Percentiles rank a stretch among this genome's conserved stretches.
These are phyloP conservation scores for Dactylellina haptotyla DNA, from an alignment of 2,329 filamentous ascomycete species.

Conservation along the genomic window DNA sequence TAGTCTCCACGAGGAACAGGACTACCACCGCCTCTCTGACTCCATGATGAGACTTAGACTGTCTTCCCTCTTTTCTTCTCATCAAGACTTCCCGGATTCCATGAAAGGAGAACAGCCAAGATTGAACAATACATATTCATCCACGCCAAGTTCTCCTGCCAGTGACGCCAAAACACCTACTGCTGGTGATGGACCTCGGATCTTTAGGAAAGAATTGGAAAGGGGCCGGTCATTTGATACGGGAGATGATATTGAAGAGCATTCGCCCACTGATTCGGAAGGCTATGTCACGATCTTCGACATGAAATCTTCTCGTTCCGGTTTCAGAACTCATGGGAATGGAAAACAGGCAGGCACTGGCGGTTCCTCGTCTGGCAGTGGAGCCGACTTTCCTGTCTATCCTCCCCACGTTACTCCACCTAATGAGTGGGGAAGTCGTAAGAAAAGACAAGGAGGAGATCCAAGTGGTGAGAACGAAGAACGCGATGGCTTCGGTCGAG, in stretches of 20 bases:
- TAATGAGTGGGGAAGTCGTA: conserved; percentile 18
- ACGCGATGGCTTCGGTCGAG: background rate
- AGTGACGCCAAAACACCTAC: background rate
- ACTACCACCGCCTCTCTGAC: background rate
- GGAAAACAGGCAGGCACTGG: background rate
- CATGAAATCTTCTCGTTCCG: background rate
- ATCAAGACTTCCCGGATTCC: background rate
- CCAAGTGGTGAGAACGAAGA: background rate
- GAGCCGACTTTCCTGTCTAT: conserved; percentile 7
- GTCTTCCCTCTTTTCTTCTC: background rate
- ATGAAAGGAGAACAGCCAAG: background rate
- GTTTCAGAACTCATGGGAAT: background rate
- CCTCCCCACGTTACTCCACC: conserved; percentile 25
- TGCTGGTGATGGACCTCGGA: background rate
- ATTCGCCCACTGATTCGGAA: background rate
- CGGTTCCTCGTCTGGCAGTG: background rate
- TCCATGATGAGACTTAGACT: conserved; percentile 11
- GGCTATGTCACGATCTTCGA: conserved; percentile 3
- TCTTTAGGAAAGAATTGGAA: background rate
- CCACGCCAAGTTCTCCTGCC: background rate
- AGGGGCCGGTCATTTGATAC: background rate
- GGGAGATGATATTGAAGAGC: background rate
- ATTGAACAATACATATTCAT: background rate
- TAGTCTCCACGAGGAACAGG: background rate
- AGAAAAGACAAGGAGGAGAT: background rate